Percentiles rank a stretch among this genome's conserved stretches.
These are phyloP conservation scores for Pseudohalonectria lignicola DNA, from an alignment of 2,329 filamentous ascomycete genomes.

Conservation along the genomic window DNA sequence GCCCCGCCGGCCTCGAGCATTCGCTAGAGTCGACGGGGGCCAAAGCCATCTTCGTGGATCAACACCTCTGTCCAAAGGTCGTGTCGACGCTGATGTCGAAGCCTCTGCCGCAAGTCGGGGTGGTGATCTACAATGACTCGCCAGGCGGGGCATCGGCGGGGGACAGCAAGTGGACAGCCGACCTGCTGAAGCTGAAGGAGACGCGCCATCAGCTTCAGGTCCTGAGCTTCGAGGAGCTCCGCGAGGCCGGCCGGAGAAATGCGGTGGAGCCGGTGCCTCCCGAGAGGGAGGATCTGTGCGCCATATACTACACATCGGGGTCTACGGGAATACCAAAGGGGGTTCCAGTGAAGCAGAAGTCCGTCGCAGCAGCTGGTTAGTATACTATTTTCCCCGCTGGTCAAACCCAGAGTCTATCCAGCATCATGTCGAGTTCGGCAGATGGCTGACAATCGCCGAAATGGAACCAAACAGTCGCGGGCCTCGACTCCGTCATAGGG, in stretches of 20 bases:
- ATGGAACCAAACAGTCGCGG: too few relatives aligned
- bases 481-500: conserved; percentile 66
- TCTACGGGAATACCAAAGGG: conserved; percentile 78
- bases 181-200: conserved; percentile 35
- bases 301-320: conserved; percentile 64
- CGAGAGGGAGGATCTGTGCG: conserved; percentile 63
- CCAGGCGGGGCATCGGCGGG: conserved; percentile 40
- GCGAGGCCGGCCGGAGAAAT: conserved; percentile 47
- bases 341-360: conserved; percentile 63
- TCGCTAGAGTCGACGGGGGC: conserved; percentile 63
- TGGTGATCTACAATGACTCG: conserved; percentile 41
- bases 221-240: conserved; percentile 38
- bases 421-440: background rate
- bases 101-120: conserved; percentile 42
- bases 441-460: background rate
- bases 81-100: too few relatives aligned
- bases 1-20: conserved; percentile 64
- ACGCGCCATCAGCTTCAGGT: conserved; percentile 36
- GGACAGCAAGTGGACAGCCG: conserved; percentile 36
- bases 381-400: too few relatives aligned
- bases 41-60: conserved; percentile 64
- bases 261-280: conserved; percentile 59
- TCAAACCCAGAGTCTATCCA: too few relatives aligned
- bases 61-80: too few relatives aligned
- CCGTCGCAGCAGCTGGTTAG: conserved; percentile 61